Percentiles rank a stretch among this genome's conserved stretches.
These are phyloP conservation scores for Casuarina glauca DNA, from an alignment of 306 rosid species.

Conservation along the genomic window DNA sequence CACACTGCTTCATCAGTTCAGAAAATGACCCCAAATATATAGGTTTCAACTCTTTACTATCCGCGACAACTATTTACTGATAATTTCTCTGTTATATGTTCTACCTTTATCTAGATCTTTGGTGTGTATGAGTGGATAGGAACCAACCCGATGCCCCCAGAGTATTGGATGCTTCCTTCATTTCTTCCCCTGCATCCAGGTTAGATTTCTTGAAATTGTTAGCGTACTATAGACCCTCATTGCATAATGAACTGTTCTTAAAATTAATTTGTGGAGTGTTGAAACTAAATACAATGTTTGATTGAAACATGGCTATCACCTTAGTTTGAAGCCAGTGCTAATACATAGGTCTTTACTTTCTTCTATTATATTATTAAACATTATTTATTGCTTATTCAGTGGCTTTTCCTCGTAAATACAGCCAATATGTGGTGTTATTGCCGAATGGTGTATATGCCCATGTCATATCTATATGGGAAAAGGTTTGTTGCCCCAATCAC, in stretches of 20 bases:
- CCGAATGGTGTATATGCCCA: slow-evolving; percentile 69
- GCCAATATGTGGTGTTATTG: slow-evolving; percentile 87
- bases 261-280: background rate
- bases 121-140: slow-evolving; percentile 30
- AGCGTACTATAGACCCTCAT: background rate
- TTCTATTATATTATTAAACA: background rate
- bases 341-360: background rate
- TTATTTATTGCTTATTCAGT: background rate
- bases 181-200: slow-evolving; percentile 18
- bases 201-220: background rate
- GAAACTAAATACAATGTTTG: background rate
- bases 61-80: background rate
- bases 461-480: slow-evolving; percentile 78
- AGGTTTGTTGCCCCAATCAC: slow-evolving; percentile 76
- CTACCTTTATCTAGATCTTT: slow-evolving; percentile 6
- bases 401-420: slow-evolving; percentile 9
- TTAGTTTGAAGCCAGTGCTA: background rate
- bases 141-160: slow-evolving; percentile 18
- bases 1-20: no score
- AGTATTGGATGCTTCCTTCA: slow-evolving; percentile 24
- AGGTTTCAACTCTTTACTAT: no score
- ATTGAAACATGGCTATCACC: background rate
- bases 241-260: background rate
- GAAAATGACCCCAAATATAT: no score
- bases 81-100: background rate